Percentiles rank a stretch among this genome's conserved stretches.
Evolutionary conservation across 257 asterid genomes (phyloP).

Genomic region (Henckelia pumila): DNA sequence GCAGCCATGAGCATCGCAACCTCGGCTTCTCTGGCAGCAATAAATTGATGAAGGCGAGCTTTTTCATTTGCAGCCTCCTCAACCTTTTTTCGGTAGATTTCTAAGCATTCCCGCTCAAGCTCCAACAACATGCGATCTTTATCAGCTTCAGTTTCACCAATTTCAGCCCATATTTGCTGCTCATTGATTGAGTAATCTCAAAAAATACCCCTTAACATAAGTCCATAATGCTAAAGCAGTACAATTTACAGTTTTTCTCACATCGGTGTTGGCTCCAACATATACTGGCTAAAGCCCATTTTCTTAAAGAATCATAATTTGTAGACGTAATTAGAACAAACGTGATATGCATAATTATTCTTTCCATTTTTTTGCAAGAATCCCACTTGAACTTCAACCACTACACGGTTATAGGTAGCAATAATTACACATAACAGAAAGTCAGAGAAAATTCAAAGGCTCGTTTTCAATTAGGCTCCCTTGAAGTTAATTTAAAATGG

Average conservation of each 20-base stretch:
- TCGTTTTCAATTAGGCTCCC: neutral
- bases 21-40: conserved; percentile 94
- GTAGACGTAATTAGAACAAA: neutral
- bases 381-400: neutral
- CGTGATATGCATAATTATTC: too few relatives aligned
- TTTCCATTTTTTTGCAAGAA: neutral
- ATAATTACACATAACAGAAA: neutral
- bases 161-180: conserved; percentile 90
- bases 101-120: conserved; percentile 82
- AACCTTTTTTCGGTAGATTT: conserved; percentile 76
- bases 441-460: neutral
- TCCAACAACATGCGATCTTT: conserved; percentile 77
- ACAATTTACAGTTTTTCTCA: too few relatives aligned
- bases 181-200: conserved; percentile 23
- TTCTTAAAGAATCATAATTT: neutral
- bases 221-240: conserved; percentile 11
- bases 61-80: conserved; percentile 79
- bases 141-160: conserved; percentile 83
- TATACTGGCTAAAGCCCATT: neutral
- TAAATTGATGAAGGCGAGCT: conserved; percentile 76
- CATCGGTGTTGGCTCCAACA: too few relatives aligned
- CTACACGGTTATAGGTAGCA: neutral
- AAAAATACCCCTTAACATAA: conserved; percentile 11
- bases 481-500: neutral
- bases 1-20: conserved; percentile 82